Percentiles rank a stretch among this genome's conserved stretches.
Evolutionary conservation across 495 filamentous ascomycete genomes (phyloP).

Genomic region (Hypomontagnella monticulosa): DNA sequence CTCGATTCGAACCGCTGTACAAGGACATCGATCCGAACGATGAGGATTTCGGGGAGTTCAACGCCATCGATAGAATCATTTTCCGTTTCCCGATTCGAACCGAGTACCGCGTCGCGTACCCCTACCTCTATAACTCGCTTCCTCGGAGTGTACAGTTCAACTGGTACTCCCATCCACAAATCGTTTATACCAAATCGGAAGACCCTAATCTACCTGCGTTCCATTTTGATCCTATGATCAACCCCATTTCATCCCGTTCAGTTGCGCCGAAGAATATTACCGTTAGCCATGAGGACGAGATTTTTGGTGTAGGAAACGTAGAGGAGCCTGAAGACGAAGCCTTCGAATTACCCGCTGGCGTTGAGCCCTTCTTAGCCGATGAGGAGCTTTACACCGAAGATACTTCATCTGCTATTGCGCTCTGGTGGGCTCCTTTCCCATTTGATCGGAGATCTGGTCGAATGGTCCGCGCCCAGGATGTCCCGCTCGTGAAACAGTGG

Average conservation of each 20-base stretch:
- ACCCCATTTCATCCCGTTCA: slow-evolving; percentile 94
- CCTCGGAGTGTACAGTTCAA: slow-evolving; percentile 92
- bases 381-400: slow-evolving; percentile 91
- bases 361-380: slow-evolving; percentile 89
- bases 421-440: slow-evolving; percentile 99
- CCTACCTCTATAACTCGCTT: slow-evolving; percentile 94
- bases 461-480: slow-evolving; percentile 97
- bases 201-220: slow-evolving; percentile 92
- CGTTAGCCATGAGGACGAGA: slow-evolving; percentile 91
- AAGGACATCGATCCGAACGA: slow-evolving; percentile 99
- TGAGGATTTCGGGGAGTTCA: slow-evolving; percentile 99
- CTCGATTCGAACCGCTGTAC: slow-evolving; percentile 96
- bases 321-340: slow-evolving; percentile 80
- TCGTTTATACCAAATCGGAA: slow-evolving; percentile 89
- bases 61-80: slow-evolving; percentile 99
- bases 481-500: slow-evolving; percentile 97
- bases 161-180: slow-evolving; percentile 93
- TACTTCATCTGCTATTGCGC: slow-evolving; percentile 88
- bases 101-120: slow-evolving; percentile 94
- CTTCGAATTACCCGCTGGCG: slow-evolving; percentile 81
- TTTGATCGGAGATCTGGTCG: slow-evolving; percentile 97
- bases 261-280: slow-evolving; percentile 96
- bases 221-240: slow-evolving; percentile 97
- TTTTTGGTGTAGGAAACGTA: slow-evolving; percentile 85
- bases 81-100: slow-evolving; percentile 96